A percentile compares a stretch with the other conserved stretches of the same genome.
Conservation (phyloP, 2,329 filamentous ascomycete genomes). For the Diaporthe velutina region DNA sequence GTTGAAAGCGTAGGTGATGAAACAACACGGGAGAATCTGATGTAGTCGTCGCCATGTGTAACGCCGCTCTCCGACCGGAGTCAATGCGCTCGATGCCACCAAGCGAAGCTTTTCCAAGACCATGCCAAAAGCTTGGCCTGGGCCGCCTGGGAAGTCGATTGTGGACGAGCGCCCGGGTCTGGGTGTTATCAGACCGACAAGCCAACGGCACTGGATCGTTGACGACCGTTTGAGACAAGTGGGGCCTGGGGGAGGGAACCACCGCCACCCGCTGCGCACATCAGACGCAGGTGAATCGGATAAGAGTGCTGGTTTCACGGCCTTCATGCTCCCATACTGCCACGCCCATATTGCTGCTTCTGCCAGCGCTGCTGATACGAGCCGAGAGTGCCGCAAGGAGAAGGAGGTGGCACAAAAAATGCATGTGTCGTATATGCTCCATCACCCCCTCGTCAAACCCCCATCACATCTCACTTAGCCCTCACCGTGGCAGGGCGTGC, state of each 20-base stretch:
- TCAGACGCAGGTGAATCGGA: conserved; percentile 37
- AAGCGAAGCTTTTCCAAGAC: conserved; percentile 35
- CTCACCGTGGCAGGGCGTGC: conserved; percentile 21
- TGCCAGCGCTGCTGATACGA: conserved; percentile 1
- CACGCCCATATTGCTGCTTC: neutral
- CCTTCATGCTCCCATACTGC: conserved; percentile 16
- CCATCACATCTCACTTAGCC: neutral
- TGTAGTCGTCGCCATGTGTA: neutral
- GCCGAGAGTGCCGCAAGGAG: neutral
- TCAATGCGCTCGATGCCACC: conserved; percentile 9
- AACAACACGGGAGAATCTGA: conserved; percentile 6
- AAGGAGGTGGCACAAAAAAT: neutral
- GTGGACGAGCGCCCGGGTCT: conserved; percentile 18
- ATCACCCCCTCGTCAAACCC: neutral
- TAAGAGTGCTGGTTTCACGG: conserved; percentile 35
- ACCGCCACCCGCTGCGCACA: conserved; percentile 34
- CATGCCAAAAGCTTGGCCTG: conserved; percentile 29
- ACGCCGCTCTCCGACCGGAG: neutral
- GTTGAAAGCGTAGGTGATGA: neutral
- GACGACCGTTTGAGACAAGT: conserved; percentile 32
- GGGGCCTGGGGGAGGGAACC: conserved; percentile 1
- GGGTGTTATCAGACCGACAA: conserved; percentile 15
- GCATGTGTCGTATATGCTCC: conserved; percentile 3
- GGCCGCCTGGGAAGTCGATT: conserved; percentile 12
- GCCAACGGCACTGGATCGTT: conserved; percentile 17